phyloP scores from a whole-genome alignment of 2,329 filamentous ascomycete genomes.

The Ceratocystis smalleyi region DNA sequence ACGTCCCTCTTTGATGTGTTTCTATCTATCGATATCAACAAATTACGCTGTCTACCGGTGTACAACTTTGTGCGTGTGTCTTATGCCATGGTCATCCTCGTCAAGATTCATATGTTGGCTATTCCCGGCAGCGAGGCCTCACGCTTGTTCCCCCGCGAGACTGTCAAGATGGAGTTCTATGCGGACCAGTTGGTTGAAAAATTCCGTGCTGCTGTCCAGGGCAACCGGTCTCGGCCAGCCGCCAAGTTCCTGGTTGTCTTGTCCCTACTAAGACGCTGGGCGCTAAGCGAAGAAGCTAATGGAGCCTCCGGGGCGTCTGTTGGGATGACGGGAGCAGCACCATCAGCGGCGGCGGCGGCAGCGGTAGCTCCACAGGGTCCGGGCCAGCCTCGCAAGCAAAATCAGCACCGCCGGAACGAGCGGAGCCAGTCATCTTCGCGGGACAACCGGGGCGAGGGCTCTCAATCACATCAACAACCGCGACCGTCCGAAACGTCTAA shows the following conservation, averaged over 20 bases:
- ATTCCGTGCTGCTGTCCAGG: conserved; percentile 47
- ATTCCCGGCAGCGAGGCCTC: conserved; percentile 50
- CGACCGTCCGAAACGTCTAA: neutral
- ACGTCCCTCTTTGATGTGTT: conserved; percentile 46
- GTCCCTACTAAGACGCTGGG: conserved; percentile 56
- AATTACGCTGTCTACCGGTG: conserved; percentile 50
- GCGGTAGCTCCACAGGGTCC: conserved; percentile 15
- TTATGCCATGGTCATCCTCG: conserved; percentile 55
- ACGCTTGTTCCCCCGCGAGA: conserved; percentile 51
- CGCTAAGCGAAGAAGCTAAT: conserved; percentile 25
- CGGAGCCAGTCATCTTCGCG: neutral
- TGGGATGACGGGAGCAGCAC: neutral
- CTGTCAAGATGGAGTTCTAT: conserved; percentile 50
- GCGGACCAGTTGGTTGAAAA: conserved; percentile 55
- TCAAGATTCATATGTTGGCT: conserved; percentile 57
- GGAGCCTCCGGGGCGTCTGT: neutral
- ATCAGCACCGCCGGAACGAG: neutral
- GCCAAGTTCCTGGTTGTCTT: conserved; percentile 58
- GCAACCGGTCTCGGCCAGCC: conserved; percentile 48
- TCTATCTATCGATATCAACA: conserved; percentile 40
- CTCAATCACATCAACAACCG: conserved; percentile 8
- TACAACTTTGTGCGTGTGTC: conserved; percentile 57
- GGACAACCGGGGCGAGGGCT: neutral
- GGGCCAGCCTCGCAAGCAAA: neutral
- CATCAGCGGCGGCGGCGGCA: conserved; percentile 6